Percentiles rank a stretch among this genome's conserved stretches.
Evolutionary conservation across 2,329 filamentous ascomycete species (phyloP).

Genomic region (Trichophyton mentagrophytes): DNA sequence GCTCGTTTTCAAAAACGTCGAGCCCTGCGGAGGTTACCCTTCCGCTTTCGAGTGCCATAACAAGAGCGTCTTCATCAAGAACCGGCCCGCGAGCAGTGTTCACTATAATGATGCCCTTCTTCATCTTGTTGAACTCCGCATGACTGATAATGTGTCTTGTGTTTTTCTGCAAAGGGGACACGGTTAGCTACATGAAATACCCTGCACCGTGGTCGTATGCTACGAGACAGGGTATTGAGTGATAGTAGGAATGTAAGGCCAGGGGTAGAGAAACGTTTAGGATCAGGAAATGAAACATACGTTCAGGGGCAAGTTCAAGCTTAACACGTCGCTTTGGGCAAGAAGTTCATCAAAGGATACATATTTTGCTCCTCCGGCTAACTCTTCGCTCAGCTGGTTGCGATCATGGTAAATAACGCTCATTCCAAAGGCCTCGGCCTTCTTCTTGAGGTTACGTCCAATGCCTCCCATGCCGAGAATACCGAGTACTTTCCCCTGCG

Average conservation of each 20-base stretch:
- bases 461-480: constrained; percentile 83
- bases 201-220: not conserved
- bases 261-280: not conserved
- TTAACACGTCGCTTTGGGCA: constrained; percentile 59
- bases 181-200: not conserved
- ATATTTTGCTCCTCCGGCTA: constrained; percentile 30
- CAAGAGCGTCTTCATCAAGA: constrained; percentile 69
- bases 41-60: constrained; percentile 56
- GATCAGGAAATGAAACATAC: constrained; percentile 38
- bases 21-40: constrained; percentile 59
- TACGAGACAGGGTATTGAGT: not conserved
- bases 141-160: constrained; percentile 66
- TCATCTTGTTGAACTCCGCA: constrained; percentile 62
- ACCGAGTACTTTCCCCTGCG: constrained; percentile 63
- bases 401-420: constrained; percentile 63
- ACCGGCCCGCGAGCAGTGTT: constrained; percentile 76
- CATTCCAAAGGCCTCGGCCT: constrained; percentile 66
- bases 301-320: constrained; percentile 69
- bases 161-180: constrained; percentile 33
- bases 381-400: constrained; percentile 43
- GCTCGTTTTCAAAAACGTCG: constrained; percentile 76
- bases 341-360: constrained; percentile 62
- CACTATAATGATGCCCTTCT: constrained; percentile 60
- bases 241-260: not conserved
- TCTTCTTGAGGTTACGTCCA: constrained; percentile 61